phyloP scores from a whole-genome alignment of 208 protist species.

The Polymyxa betae region DNA sequence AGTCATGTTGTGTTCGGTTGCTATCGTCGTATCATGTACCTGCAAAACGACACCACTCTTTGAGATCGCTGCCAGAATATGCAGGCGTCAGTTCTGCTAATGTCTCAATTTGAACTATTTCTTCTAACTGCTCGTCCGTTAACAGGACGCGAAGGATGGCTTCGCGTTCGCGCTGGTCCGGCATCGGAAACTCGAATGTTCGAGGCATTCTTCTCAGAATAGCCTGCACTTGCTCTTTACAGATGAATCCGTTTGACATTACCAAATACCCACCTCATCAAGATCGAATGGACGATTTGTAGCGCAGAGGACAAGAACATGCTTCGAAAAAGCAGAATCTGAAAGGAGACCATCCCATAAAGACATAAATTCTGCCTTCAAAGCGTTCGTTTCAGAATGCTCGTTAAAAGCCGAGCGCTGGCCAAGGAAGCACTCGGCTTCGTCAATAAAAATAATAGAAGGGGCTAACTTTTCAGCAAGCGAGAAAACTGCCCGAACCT shows the following conservation, averaged over 20 bases:
- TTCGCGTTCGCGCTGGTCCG: background rate
- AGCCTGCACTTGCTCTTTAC: background rate
- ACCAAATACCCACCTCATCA: constrained; percentile 41
- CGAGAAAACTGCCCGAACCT: background rate
- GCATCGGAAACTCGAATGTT: constrained; percentile 14
- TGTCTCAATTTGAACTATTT: background rate
- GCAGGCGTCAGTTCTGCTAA: background rate
- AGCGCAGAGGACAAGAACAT: constrained; percentile 31
- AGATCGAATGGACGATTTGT: constrained; percentile 46
- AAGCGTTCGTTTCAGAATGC: background rate
- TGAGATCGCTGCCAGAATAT: constrained; percentile 47
- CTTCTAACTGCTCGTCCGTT: background rate
- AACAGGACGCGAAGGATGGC: background rate
- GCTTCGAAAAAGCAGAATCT: constrained; percentile 4
- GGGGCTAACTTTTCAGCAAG: constrained; percentile 32
- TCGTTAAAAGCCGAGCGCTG: constrained; percentile 13
- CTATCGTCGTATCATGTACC: no score
- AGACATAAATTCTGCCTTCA: constrained; percentile 52
- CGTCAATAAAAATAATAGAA: constrained; percentile 42
- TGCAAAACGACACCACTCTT: constrained; percentile 47
- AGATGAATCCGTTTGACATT: background rate
- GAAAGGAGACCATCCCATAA: constrained; percentile 3
- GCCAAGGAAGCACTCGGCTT: constrained; percentile 47
- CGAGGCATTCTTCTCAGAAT: constrained; percentile 33
- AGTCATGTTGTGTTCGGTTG: no score